These are phyloP conservation scores for Neurospora sp. DNA, from an alignment of 495 filamentous ascomycete species.

Conservation along the genomic window DNA sequence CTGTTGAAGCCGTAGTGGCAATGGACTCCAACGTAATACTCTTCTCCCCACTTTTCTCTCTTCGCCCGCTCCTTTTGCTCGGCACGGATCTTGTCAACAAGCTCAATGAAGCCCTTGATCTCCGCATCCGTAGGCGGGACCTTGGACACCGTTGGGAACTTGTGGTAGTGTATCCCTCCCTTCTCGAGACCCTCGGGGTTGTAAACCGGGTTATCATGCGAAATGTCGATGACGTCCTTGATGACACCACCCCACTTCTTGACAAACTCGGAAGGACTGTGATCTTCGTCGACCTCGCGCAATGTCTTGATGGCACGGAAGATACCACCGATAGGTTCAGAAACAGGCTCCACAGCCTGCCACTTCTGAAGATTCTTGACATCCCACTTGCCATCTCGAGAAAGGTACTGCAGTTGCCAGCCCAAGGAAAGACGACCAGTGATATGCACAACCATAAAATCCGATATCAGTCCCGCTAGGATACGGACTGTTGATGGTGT, in stretches of 20 bases:
- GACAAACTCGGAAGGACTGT: constrained; percentile 67
- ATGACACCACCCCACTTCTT: constrained; percentile 52
- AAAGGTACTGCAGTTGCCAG: constrained; percentile 84
- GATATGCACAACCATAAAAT: constrained; percentile 65
- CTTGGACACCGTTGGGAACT: constrained; percentile 87
- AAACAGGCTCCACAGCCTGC: constrained; percentile 68
- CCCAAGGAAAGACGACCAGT: constrained; percentile 68
- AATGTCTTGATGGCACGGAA: constrained; percentile 86
- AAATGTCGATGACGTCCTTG: constrained; percentile 76
- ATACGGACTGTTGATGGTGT: constrained; percentile 64
- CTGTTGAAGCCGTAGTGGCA: constrained; percentile 95
- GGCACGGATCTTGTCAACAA: constrained; percentile 62
- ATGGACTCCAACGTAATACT: constrained; percentile 64
- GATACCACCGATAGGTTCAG: constrained; percentile 58
- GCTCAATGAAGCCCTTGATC: constrained; percentile 61
- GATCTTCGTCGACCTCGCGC: constrained; percentile 72
- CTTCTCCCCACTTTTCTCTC: constrained; percentile 28
- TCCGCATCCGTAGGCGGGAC: constrained; percentile 73
- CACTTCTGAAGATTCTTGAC: constrained; percentile 94
- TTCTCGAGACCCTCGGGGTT: constrained; percentile 63
- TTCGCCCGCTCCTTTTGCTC: constrained; percentile 30
- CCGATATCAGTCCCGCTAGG: constrained; percentile 68
- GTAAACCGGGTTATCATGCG: constrained; percentile 77
- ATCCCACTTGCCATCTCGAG: constrained; percentile 89
- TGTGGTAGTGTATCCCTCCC: constrained; percentile 69